A percentile compares a stretch with the other conserved stretches of the same genome.
These are phyloP conservation scores for Aspergillus tubingensis DNA, from an alignment of 2,329 filamentous ascomycete species.

Conservation along the genomic window DNA sequence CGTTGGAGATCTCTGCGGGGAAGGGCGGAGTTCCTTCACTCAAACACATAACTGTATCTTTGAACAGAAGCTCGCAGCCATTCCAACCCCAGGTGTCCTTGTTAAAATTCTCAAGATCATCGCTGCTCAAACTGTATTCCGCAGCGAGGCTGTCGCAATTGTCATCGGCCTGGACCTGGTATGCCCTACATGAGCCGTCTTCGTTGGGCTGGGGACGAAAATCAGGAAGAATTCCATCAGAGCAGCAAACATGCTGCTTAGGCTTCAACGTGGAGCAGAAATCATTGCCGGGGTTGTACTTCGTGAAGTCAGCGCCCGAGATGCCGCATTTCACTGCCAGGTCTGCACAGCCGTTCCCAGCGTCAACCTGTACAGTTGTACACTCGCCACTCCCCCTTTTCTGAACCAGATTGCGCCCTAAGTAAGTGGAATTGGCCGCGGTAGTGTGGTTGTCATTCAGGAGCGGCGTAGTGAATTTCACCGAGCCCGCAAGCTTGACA, in stretches of 20 bases:
- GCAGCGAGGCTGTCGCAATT: conserved; percentile 29
- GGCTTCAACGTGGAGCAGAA: conserved; percentile 24
- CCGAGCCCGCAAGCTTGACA: conserved; percentile 3
- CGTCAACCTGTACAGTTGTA: neutral
- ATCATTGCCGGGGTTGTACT: conserved; percentile 11
- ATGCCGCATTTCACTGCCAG: conserved; percentile 18
- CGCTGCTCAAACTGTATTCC: conserved; percentile 35
- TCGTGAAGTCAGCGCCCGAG: conserved; percentile 11
- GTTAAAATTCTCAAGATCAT: conserved; percentile 44
- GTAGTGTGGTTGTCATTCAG: neutral
- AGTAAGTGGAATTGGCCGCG: neutral
- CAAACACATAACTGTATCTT: conserved; percentile 41
- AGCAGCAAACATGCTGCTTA: conserved; percentile 31
- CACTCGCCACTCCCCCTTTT: neutral
- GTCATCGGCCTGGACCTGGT: conserved; percentile 39
- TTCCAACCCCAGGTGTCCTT: conserved; percentile 50
- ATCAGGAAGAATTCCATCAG: conserved; percentile 17
- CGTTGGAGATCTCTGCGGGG: conserved; percentile 40
- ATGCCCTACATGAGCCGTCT: conserved; percentile 42
- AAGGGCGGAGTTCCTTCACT: conserved; percentile 44
- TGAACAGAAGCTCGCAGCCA: conserved; percentile 39
- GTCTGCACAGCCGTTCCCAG: conserved; percentile 13
- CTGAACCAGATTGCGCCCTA: neutral
- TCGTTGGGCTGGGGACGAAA: conserved; percentile 37
- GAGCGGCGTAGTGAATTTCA: conserved; percentile 1